Evolutionary conservation across 306 rosid species (phyloP).

Genomic region (Rosa multiflora): DNA sequence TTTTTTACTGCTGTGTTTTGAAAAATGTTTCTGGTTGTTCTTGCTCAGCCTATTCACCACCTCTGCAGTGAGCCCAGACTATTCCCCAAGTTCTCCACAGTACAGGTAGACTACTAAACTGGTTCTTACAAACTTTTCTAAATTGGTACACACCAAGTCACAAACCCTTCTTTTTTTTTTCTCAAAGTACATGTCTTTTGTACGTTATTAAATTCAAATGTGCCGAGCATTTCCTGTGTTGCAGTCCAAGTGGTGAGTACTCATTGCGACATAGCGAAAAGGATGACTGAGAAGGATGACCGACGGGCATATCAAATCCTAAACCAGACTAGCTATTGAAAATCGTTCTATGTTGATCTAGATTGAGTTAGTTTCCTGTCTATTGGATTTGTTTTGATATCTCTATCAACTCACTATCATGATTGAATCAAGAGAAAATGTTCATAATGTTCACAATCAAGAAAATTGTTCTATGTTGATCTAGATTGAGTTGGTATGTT

Average conservation of each 20-base stretch:
- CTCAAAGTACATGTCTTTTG: no score
- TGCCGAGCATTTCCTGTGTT: conserved; percentile 7
- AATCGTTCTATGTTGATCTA: neutral
- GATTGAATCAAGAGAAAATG: no score
- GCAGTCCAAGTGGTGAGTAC: conserved; percentile 89
- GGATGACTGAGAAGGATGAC: conserved; percentile 17
- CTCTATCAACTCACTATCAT: no score
- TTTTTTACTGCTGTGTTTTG: neutral
- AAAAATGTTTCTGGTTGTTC: conserved; percentile 8
- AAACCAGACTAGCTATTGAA: neutral
- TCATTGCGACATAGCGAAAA: conserved; percentile 36
- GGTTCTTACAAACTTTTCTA: neutral
- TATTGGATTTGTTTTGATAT: no score
- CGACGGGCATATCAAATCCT: neutral
- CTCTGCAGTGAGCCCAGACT: conserved; percentile 82
- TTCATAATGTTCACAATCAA: no score
- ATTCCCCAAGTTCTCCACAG: conserved; percentile 88
- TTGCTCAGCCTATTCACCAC: conserved; percentile 58
- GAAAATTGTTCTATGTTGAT: neutral
- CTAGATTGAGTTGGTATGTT: neutral
- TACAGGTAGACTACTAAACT: conserved; percentile 51
- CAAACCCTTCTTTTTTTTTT: no score
- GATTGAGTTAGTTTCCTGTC: no score
- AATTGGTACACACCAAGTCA: no score
- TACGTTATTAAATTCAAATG: neutral